phyloP scores from a whole-genome alignment of 140 eudicot genomes.

The Cichorium intybus region DNA sequence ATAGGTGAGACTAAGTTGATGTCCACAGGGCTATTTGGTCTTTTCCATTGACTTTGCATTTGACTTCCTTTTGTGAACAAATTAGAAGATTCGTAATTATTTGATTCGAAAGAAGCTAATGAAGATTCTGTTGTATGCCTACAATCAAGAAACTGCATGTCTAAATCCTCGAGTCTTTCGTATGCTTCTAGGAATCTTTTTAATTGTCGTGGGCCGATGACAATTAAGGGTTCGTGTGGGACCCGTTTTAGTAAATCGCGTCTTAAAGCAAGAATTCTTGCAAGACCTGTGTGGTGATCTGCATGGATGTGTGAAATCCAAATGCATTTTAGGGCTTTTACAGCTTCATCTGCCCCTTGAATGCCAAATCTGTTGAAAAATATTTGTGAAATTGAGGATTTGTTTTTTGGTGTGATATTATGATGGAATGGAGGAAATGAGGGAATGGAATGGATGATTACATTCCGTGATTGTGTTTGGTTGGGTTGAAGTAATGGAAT shows the following conservation, averaged over 20 bases:
- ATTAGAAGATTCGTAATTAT: conserved; percentile 12
- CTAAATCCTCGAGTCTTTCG: conserved; percentile 73
- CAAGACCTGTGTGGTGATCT: conserved; percentile 91
- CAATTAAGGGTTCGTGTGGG: conserved; percentile 76
- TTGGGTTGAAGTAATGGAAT: too few species aligned
- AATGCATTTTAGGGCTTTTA: conserved; percentile 59
- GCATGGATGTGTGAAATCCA: conserved; percentile 99
- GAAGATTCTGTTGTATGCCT: conserved; percentile 67
- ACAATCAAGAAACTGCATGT: conserved; percentile 91
- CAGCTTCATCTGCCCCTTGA: conserved; percentile 82
- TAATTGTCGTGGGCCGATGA: conserved; percentile 77
- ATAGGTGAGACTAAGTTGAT: conserved; percentile 27
- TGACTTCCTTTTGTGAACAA: conserved; percentile 64
- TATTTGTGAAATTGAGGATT: too few species aligned
- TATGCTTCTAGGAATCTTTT: conserved; percentile 77
- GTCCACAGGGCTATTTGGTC: conserved; percentile 43
- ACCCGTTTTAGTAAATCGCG: conserved; percentile 66
- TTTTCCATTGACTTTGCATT: conserved; percentile 69
- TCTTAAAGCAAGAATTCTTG: conserved; percentile 77
- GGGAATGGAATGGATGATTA: too few species aligned
- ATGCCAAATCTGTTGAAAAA: conserved; percentile 65
- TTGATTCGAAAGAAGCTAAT: conserved; percentile 48
- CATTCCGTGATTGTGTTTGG: too few species aligned
- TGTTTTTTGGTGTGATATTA: neutral
- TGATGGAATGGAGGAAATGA: too few species aligned